Percentiles rank a stretch among this genome's conserved stretches.
phyloP scores from a whole-genome alignment of 257 asterid species.

The Paraleonurus japonicus region DNA sequence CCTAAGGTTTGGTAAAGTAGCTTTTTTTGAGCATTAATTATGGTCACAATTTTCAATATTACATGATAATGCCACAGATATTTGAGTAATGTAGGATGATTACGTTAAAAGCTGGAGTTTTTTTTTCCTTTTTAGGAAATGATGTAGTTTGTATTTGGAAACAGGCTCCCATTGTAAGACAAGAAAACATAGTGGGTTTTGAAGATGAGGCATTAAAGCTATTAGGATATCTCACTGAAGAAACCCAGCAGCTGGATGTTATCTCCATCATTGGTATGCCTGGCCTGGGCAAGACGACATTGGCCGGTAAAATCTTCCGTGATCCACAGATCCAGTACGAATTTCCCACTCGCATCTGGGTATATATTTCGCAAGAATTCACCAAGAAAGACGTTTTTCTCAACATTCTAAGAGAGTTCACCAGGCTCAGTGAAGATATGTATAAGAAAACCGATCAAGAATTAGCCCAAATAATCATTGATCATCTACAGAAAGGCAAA shows the following conservation, averaged over 20 bases:
- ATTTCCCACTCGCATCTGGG: constrained; percentile 45
- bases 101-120: neutral
- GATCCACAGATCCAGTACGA: constrained; percentile 34
- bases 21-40: too few relatives aligned
- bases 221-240: constrained; percentile 31
- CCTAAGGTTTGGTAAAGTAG: neutral
- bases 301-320: constrained; percentile 37
- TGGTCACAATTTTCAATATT: too few relatives aligned
- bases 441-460: constrained; percentile 20
- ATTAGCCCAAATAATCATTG: constrained; percentile 21
- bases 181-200: constrained; percentile 45
- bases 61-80: too few relatives aligned
- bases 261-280: constrained; percentile 54
- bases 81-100: neutral
- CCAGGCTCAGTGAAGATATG: constrained; percentile 29
- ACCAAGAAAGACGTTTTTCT: constrained; percentile 36
- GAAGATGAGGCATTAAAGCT: constrained; percentile 45
- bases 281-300: constrained; percentile 51
- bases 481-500: constrained; percentile 21
- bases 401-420: constrained; percentile 32
- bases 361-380: constrained; percentile 39
- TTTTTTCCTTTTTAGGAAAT: neutral
- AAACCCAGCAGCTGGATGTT: constrained; percentile 23
- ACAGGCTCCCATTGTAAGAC: constrained; percentile 35
- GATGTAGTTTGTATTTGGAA: neutral